A percentile compares a stretch with the other conserved stretches of the same genome.
phyloP scores from a whole-genome alignment of 345 rosid genomes.

The Dipteronia sinensis region DNA sequence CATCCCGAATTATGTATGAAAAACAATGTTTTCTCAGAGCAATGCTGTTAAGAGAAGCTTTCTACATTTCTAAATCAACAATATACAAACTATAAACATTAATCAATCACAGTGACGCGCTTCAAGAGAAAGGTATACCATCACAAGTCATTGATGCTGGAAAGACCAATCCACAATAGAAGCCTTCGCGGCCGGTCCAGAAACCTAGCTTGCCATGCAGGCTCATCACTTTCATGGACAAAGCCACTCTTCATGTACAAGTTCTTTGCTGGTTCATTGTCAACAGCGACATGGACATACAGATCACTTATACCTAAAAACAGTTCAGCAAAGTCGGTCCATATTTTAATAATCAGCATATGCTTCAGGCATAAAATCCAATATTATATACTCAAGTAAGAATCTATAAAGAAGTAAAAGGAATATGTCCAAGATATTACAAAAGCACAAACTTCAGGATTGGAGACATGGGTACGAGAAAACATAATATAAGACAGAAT shows the following conservation, averaged over 20 bases:
- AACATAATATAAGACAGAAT: not conserved
- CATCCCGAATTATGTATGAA: not conserved
- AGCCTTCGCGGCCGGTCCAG: conserved; percentile 77
- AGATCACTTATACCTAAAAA: conserved; percentile 79
- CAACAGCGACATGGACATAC: conserved; percentile 85
- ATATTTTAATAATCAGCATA: not conserved
- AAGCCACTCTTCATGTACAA: conserved; percentile 82
- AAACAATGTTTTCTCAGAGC: not conserved
- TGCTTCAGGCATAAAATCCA: not conserved
- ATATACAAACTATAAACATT: not conserved
- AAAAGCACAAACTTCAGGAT: not conserved
- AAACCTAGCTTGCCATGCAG: conserved; percentile 95
- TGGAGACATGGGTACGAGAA: not conserved
- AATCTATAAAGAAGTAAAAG: not conserved
- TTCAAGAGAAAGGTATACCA: conserved; percentile 1
- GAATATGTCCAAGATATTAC: not conserved
- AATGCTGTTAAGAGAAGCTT: conserved; percentile 10
- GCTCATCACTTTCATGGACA: conserved; percentile 67
- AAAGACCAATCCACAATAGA: conserved; percentile 69
- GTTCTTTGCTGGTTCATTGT: conserved; percentile 82
- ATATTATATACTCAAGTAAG: not conserved
- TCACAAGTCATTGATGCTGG: conserved; percentile 29
- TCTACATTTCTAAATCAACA: conserved; percentile 8
- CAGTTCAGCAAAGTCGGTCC: not conserved
- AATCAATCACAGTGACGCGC: not conserved